Evolutionary conservation across 2,329 filamentous ascomycete genomes (phyloP).

Genomic region (Calcarisporium arbuscula): DNA sequence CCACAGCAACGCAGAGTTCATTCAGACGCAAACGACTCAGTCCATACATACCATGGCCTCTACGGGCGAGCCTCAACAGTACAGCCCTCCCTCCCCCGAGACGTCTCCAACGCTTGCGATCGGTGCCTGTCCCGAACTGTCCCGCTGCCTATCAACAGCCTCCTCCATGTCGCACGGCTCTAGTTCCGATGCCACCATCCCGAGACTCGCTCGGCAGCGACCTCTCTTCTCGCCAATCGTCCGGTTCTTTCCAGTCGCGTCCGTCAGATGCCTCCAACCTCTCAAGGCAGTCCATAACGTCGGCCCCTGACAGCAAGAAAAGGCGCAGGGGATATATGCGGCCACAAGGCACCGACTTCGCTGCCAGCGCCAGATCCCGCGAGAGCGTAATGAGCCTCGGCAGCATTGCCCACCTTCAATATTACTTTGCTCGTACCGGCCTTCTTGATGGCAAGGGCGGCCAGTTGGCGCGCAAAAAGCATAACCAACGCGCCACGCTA

Average conservation of each 20-base stretch:
- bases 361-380: constrained; percentile 79
- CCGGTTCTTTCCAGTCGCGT: constrained; percentile 46
- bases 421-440: constrained; percentile 95
- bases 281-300: constrained; percentile 42
- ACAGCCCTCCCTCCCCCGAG: constrained; percentile 46
- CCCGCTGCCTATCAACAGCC: constrained; percentile 58
- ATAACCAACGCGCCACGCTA: constrained; percentile 51
- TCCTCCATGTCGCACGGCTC: constrained; percentile 55
- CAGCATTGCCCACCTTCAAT: constrained; percentile 94
- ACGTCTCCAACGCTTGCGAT: constrained; percentile 57
- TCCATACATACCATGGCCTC: no score
- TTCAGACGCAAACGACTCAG: no score
- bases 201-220: constrained; percentile 52
- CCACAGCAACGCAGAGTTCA: no score
- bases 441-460: constrained; percentile 89
- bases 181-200: constrained; percentile 39
- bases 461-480: constrained; percentile 69
- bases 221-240: constrained; percentile 52
- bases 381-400: constrained; percentile 96
- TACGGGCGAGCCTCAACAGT: no score
- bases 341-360: constrained; percentile 81
- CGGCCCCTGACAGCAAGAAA: constrained; percentile 32
- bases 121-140: constrained; percentile 50
- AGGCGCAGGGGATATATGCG: constrained; percentile 78
- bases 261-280: constrained; percentile 34